These are phyloP conservation scores for Cyclotella sp. DNA, from an alignment of 108 stramenopile genomes.

Conservation along the genomic window DNA sequence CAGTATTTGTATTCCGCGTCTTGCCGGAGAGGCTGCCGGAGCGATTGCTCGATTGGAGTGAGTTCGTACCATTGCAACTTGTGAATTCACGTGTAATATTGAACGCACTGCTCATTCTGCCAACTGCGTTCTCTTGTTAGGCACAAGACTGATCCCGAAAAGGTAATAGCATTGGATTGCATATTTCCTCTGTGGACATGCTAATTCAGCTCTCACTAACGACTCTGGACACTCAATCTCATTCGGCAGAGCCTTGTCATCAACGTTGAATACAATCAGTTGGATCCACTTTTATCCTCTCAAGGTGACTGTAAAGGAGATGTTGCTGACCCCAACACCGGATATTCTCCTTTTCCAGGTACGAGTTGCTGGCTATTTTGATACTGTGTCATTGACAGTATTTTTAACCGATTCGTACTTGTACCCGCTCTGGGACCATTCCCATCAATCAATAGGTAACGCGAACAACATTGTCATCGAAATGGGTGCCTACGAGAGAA, in stretches of 20 bases:
- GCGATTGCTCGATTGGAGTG: conserved; percentile 95
- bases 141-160: conserved; percentile 89
- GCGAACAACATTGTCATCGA: conserved; percentile 96
- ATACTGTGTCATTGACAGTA: conserved; percentile 31
- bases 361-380: conserved; percentile 34
- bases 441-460: conserved; percentile 80
- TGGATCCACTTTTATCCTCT: conserved; percentile 92
- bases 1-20: conserved; percentile 95
- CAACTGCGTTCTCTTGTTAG: conserved; percentile 19
- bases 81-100: not conserved
- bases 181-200: not conserved
- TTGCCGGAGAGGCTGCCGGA: conserved; percentile 98
- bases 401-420: conserved; percentile 54
- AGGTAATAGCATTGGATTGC: conserved; percentile 29
- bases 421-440: too few species aligned
- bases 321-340: conserved; percentile 89
- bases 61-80: conserved; percentile 32
- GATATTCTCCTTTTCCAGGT: conserved; percentile 95
- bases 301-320: conserved; percentile 87
- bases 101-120: not conserved
- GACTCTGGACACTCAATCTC: too few species aligned
- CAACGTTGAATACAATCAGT: conserved; percentile 99
- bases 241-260: conserved; percentile 78
- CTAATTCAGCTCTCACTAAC: not conserved
- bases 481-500: conserved; percentile 81